Percentiles rank a stretch among this genome's conserved stretches.
phyloP scores from a whole-genome alignment of 83 land plant genomes.

The Picea abies region DNA sequence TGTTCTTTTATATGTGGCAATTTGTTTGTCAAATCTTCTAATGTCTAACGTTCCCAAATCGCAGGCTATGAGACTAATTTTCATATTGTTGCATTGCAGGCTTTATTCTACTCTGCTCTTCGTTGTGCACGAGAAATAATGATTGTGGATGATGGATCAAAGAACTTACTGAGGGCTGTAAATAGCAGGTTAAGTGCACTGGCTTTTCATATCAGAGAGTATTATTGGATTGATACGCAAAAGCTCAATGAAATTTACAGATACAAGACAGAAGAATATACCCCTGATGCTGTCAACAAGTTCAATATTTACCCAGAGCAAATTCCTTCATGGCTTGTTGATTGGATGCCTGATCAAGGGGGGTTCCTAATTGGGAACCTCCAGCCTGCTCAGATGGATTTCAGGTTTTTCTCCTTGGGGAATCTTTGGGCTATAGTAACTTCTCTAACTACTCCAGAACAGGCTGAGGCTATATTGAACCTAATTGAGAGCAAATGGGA shows the following conservation, averaged over 20 bases:
- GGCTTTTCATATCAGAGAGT: slow-evolving; percentile 40
- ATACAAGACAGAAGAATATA: slow-evolving; percentile 43
- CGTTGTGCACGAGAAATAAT: slow-evolving; percentile 61
- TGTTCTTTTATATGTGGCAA: background rate
- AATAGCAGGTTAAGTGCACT: slow-evolving; percentile 41
- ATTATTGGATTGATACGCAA: slow-evolving; percentile 40
- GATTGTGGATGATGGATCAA: slow-evolving; percentile 45
- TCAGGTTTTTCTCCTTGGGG: slow-evolving; percentile 42
- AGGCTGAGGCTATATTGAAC: slow-evolving; percentile 35
- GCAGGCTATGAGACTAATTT: background rate
- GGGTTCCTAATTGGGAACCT: slow-evolving; percentile 41
- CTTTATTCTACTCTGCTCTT: slow-evolving; percentile 63
- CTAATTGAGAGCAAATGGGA: slow-evolving; percentile 43
- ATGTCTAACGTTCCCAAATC: background rate
- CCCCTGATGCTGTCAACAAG: slow-evolving; percentile 40
- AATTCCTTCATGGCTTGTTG: slow-evolving; percentile 39
- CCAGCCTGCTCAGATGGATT: slow-evolving; percentile 51
- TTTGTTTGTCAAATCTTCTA: background rate
- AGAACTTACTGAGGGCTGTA: slow-evolving; percentile 34
- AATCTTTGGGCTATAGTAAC: slow-evolving; percentile 38
- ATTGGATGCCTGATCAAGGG: slow-evolving; percentile 48
- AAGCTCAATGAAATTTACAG: slow-evolving; percentile 43
- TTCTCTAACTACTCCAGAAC: slow-evolving; percentile 34
- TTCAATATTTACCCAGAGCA: slow-evolving; percentile 46
- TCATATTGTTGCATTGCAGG: slow-evolving; percentile 28